Conservation (phyloP, 495 filamentous ascomycete species). For the Lasiosphaeria hispida region DNA sequence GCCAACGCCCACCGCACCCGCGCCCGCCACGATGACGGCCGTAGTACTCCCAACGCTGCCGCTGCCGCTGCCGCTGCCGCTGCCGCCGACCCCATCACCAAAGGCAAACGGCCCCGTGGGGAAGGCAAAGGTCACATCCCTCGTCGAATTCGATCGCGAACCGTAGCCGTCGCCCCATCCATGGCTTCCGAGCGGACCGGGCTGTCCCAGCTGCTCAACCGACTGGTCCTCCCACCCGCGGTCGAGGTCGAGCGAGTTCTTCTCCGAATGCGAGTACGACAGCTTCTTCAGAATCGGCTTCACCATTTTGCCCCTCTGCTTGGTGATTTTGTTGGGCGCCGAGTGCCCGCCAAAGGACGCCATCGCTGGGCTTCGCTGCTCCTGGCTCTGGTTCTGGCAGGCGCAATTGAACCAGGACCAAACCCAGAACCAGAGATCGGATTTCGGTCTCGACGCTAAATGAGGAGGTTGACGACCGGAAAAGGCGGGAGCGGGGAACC, state of each 20-base stretch:
- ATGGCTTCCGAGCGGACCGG: not conserved
- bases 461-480: not conserved
- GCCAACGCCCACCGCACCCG: not conserved
- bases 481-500: conserved; percentile 12
- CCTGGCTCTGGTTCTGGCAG: not conserved
- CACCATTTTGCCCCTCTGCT: conserved; percentile 41
- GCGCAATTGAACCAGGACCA: not conserved
- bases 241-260: conserved; percentile 54
- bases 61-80: not conserved
- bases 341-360: conserved; percentile 34
- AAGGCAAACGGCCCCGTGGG: conserved; percentile 2
- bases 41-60: conserved; percentile 1
- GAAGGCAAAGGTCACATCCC: conserved; percentile 32
- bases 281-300: conserved; percentile 57
- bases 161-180: conserved; percentile 19
- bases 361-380: conserved; percentile 25
- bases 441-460: too few relatives aligned
- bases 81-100: not conserved
- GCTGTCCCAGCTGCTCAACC: conserved; percentile 30
- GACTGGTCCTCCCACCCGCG: conserved; percentile 50
- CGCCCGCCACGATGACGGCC: not conserved
- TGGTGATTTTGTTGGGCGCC: conserved; percentile 40
- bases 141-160: conserved; percentile 20
- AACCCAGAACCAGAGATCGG: not conserved
- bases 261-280: conserved; percentile 49